Conservation (phyloP, 2,329 filamentous ascomycete genomes). For the Colletotrichum costaricense region DNA sequence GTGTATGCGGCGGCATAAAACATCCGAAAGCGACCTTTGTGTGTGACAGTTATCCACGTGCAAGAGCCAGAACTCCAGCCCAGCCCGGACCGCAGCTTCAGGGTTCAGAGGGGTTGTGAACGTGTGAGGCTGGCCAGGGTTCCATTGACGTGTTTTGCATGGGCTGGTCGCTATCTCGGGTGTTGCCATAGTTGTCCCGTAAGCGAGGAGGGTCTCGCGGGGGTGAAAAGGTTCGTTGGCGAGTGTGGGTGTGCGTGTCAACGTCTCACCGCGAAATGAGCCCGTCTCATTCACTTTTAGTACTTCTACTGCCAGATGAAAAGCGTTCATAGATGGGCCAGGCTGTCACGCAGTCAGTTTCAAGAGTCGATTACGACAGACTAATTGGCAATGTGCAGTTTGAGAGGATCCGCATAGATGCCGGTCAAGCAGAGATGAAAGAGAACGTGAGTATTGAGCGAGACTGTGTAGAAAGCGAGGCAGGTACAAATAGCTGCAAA, state of each 20-base stretch:
- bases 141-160: conserved; percentile 9
- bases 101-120: neutral
- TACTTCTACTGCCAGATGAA: neutral
- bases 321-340: neutral
- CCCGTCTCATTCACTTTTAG: neutral
- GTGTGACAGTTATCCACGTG: neutral
- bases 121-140: neutral
- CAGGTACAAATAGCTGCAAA: neutral
- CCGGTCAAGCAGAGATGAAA: neutral
- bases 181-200: neutral
- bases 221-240: neutral
- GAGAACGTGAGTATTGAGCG: neutral
- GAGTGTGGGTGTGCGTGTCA: neutral
- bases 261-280: neutral
- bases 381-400: neutral
- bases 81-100: neutral
- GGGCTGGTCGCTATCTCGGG: neutral
- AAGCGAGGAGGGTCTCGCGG: neutral
- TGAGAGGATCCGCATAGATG: neutral
- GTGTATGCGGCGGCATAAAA: neutral
- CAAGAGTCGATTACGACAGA: neutral
- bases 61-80: neutral
- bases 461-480: neutral
- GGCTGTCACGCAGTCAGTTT: neutral
- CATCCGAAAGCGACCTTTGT: neutral